phyloP scores from a whole-genome alignment of 768 basidiomycete species.

The Pholiota microspora region DNA sequence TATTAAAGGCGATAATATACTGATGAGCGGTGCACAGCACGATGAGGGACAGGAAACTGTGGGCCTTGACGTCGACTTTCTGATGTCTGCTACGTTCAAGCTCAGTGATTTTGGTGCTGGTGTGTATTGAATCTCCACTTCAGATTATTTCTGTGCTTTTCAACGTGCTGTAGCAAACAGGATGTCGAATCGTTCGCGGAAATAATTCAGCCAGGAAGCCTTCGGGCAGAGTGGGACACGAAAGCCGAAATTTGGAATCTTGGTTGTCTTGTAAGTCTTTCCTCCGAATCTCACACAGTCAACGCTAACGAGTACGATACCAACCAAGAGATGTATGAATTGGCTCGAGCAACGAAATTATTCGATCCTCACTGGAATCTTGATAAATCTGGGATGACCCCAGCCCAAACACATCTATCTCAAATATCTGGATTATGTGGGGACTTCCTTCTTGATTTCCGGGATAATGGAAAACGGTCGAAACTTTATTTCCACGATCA shows the following conservation, averaged over 20 bases:
- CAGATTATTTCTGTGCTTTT: background rate
- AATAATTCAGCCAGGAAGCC: conserved; percentile 77
- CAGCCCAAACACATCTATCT: background rate
- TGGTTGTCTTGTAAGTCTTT: conserved; percentile 66
- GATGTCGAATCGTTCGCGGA: conserved; percentile 76
- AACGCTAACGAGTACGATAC: background rate
- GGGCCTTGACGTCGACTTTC: background rate
- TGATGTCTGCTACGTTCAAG: conserved; percentile 12
- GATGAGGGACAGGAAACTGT: background rate
- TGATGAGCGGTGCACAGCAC: conserved; percentile 3
- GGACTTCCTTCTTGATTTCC: background rate
- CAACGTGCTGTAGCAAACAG: conserved; percentile 45
- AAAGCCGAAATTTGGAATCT: conserved; percentile 84
- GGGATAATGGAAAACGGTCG: background rate
- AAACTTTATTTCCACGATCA: conserved; percentile 7
- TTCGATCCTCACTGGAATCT: conserved; percentile 61
- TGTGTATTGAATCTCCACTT: background rate
- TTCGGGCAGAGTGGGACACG: conserved; percentile 69
- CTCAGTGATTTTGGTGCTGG: conserved; percentile 16
- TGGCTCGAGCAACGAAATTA: conserved; percentile 61
- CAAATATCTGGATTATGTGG: background rate
- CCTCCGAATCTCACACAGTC: too few species aligned
- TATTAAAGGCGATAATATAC: conserved; percentile 18
- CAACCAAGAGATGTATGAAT: conserved; percentile 20
- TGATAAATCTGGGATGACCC: conserved; percentile 5